Conservation (phyloP, 108 stramenopile genomes). For the Pseudonitzschia delicatissima region DNA sequence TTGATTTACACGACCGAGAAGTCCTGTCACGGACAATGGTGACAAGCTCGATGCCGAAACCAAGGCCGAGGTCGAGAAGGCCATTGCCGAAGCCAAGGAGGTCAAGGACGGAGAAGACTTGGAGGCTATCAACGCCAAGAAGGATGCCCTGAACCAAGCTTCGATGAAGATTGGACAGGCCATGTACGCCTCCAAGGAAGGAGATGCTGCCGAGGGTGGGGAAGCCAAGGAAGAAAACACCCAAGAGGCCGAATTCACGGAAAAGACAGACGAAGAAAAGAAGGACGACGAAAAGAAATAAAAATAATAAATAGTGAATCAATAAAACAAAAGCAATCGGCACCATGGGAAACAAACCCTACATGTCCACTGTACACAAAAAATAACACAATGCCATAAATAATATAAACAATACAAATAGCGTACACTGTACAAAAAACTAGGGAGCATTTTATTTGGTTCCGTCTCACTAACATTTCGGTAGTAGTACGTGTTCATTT, state of each 20-base stretch:
- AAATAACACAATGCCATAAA: too few relatives aligned
- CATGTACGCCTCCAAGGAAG: conserved; percentile 86
- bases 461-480: too few relatives aligned
- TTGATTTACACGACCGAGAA: conserved; percentile 89
- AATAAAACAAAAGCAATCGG: background rate
- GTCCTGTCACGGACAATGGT: conserved; percentile 83
- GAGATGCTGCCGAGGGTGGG: conserved; percentile 36
- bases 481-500: too few relatives aligned
- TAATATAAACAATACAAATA: too few relatives aligned
- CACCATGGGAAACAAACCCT: too few relatives aligned
- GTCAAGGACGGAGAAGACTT: conserved; percentile 90
- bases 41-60: conserved; percentile 94
- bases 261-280: conserved; percentile 78
- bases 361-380: too few relatives aligned
- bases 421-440: too few relatives aligned
- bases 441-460: too few relatives aligned
- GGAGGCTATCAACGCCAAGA: conserved; percentile 88
- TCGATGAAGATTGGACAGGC: conserved; percentile 99
- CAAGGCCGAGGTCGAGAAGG: conserved; percentile 88
- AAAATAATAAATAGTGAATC: background rate
- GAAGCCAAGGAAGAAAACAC: conserved; percentile 85
- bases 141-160: conserved; percentile 85
- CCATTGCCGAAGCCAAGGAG: conserved; percentile 79
- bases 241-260: conserved; percentile 93
- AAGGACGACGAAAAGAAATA: conserved; percentile 49